Base-by-base conservation (phyloP, 495 filamentous ascomycete species). In the Chaetomidium leptoderma region DNA sequence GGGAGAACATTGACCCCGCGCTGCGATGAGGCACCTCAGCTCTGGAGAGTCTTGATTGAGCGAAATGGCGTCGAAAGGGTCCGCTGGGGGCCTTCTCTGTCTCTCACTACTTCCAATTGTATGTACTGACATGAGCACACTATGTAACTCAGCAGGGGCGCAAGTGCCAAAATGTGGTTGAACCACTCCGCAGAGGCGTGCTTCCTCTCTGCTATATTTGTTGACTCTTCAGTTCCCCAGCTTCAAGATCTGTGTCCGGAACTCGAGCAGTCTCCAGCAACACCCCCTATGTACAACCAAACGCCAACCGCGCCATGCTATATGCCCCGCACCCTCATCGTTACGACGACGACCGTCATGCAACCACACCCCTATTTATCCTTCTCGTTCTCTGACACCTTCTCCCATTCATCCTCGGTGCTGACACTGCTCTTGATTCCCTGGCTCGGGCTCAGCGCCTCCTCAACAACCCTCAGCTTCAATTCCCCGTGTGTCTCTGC, bases 351-450 rank as follows among this genome's bases (percentile, higher is more conserved):
- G 32, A 13, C 32, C 32, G 32, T 30, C 26, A 16, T 16, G 30
- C 48, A 32, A 29, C 30, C 0, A 29, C 19, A 14, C 27, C 8
- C 33, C 39, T 62, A 76, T 63, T 73, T 76, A 42, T 77, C 73
- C 66, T 80, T 82, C 45, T 78, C 78, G 55, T 77, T 79, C 70
- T 83, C 79, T 7, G 77, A 80, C 11, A 83, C 78, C 63, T 76
- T 77, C 65, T 83, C 80, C 80, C 80, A 83, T 66, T 83, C 80
- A 50, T 83, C 80, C 64, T 83, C 80, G 3, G 80, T 83, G 62
- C 80, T 83, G 39, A 66, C 73, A 52, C 76, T 71, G 36, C 74
- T 77, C 64, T 72, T 75, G 3, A 65, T 55, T 23, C 74, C 76
- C 36, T 66, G 60, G 56, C 64, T 66, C 23, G 65, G 53, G 11